phyloP scores from a whole-genome alignment of 768 basidiomycete species.

The Naganishia kalamii region DNA sequence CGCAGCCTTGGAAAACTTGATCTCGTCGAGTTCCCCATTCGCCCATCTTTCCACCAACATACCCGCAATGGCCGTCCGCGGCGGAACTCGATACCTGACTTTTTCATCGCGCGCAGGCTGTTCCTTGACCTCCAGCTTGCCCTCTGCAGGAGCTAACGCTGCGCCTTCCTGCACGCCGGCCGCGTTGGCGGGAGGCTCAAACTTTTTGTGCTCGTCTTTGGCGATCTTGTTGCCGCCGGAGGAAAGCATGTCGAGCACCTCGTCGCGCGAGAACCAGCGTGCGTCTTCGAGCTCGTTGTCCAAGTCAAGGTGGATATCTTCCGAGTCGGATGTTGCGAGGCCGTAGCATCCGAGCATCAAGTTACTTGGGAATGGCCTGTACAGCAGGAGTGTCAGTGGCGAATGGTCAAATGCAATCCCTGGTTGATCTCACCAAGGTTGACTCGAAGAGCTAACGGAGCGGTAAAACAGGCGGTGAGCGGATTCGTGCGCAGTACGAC shows the following conservation, averaged over 20 bases:
- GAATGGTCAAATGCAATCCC: background rate
- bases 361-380: conserved; percentile 79
- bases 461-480: background rate
- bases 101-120: conserved; percentile 23
- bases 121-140: conserved; percentile 30
- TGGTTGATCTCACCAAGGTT: conserved; percentile 29
- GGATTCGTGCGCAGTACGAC: background rate
- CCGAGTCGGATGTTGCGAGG: conserved; percentile 52
- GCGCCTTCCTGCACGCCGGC: conserved; percentile 46
- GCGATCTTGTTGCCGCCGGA: conserved; percentile 53
- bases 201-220: conserved; percentile 54
- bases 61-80: conserved; percentile 72
- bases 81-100: conserved; percentile 62
- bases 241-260: conserved; percentile 58
- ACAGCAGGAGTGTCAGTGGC: background rate
- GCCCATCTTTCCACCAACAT: conserved; percentile 76
- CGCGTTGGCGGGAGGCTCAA: conserved; percentile 40
- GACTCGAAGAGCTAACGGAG: conserved; percentile 43
- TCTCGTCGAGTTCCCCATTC: conserved; percentile 37
- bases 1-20: background rate
- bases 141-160: conserved; percentile 44
- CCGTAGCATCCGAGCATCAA: conserved; percentile 90
- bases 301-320: conserved; percentile 73
- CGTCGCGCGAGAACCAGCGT: conserved; percentile 73
- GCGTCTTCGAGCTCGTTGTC: conserved; percentile 97